These are phyloP conservation scores for Salix purpurea DNA, from an alignment of 345 rosid species.

Conservation along the genomic window DNA sequence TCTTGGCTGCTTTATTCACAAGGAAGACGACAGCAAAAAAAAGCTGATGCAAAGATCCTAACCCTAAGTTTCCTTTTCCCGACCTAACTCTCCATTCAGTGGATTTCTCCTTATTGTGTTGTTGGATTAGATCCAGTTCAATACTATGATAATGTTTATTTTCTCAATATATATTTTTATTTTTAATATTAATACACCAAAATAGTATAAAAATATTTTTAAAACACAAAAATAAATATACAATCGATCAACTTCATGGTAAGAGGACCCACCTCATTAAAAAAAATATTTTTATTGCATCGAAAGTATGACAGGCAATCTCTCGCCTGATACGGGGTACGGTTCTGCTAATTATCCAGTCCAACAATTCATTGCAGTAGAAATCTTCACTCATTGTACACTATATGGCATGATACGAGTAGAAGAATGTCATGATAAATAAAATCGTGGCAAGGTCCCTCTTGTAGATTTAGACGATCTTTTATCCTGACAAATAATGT, in stretches of 20 bases:
- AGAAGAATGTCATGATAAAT: neutral
- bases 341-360: neutral
- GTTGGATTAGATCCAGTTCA: slow-evolving; percentile 31
- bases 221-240: too few species aligned
- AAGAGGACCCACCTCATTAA: slow-evolving; percentile 19
- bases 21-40: slow-evolving; percentile 23
- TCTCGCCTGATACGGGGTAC: neutral
- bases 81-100: slow-evolving; percentile 44
- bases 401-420: neutral
- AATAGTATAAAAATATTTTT: too few species aligned
- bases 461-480: neutral
- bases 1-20: slow-evolving; percentile 35
- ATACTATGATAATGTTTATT: too few species aligned
- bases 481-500: neutral
- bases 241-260: slow-evolving; percentile 9
- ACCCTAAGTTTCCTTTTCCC: slow-evolving; percentile 38
- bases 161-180: too few species aligned
- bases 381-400: neutral
- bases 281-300: neutral
- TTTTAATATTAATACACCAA: too few species aligned
- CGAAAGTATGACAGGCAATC: neutral
- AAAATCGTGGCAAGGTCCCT: neutral
- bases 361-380: neutral
- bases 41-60: slow-evolving; percentile 29
- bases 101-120: slow-evolving; percentile 39